Conservation (phyloP, 2,329 filamentous ascomycete genomes). For the Aspergillus transmontanensis region DNA sequence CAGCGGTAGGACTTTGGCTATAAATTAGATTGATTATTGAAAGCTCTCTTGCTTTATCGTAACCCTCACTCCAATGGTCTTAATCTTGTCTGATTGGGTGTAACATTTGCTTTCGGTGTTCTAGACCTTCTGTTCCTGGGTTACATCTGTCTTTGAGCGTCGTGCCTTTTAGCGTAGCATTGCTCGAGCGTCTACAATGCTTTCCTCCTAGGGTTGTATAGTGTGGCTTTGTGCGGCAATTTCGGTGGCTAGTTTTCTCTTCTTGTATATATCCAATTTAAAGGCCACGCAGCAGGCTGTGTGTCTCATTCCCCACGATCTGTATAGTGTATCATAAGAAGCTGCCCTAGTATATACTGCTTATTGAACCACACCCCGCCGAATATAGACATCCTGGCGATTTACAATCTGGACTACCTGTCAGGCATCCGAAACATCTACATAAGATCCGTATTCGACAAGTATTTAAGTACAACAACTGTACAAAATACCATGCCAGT, state of each 20-base stretch:
- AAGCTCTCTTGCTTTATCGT: not conserved
- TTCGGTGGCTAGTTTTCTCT: not conserved
- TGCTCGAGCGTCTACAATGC: not conserved
- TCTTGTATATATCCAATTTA: not conserved
- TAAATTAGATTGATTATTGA: not conserved
- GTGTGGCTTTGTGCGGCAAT: not conserved
- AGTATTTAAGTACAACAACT: too few relatives aligned
- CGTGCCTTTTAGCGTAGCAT: not conserved
- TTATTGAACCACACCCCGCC: not conserved
- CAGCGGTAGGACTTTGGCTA: slow-evolving; percentile 14
- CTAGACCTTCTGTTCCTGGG: not conserved
- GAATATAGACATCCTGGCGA: not conserved
- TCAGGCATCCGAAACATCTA: too few relatives aligned
- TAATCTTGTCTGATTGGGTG: not conserved
- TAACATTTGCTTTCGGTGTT: not conserved
- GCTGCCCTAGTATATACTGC: not conserved
- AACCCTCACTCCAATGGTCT: not conserved
- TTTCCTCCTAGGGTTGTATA: not conserved
- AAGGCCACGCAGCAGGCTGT: not conserved
- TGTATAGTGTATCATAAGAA: not conserved
- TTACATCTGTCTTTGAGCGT: not conserved
- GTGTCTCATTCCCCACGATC: not conserved
- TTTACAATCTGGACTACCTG: not conserved
- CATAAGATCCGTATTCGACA: too few relatives aligned
- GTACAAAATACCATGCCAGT: too few relatives aligned